Conservation (phyloP, 2,329 filamentous ascomycete genomes). For the Fusarium vanettenii region DNA sequence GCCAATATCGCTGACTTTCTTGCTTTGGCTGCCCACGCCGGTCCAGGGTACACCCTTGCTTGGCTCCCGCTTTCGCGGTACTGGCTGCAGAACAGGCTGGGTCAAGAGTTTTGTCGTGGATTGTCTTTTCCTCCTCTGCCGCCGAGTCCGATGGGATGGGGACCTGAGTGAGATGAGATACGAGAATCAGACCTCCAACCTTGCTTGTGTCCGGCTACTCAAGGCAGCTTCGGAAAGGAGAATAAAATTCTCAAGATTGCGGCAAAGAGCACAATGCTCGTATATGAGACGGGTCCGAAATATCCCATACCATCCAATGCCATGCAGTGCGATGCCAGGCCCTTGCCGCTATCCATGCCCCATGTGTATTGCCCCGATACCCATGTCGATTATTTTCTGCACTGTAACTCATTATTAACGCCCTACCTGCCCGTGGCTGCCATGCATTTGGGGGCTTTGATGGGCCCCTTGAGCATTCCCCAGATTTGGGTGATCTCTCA, state of each 20-base stretch:
- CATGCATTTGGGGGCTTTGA: neutral
- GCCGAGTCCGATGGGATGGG: conserved; percentile 19
- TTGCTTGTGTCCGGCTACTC: neutral
- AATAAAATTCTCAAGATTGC: neutral
- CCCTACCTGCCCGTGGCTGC: conserved; percentile 18
- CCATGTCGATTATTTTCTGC: conserved; percentile 30
- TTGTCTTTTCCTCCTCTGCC: conserved; percentile 4
- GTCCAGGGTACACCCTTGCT: conserved; percentile 27
- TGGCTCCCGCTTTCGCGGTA: conserved; percentile 27
- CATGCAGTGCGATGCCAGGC: neutral
- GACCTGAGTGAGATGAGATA: conserved; percentile 27
- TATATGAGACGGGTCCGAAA: conserved; percentile 12
- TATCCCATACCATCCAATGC: neutral
- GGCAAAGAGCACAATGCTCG: neutral
- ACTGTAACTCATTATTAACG: conserved; percentile 20
- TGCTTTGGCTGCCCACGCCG: conserved; percentile 17
- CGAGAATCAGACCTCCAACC: conserved; percentile 13
- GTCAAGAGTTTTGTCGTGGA: conserved; percentile 21
- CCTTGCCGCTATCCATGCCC: conserved; percentile 10
- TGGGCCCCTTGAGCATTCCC: conserved; percentile 40
- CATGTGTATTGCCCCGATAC: conserved; percentile 32
- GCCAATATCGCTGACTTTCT: conserved; percentile 6
- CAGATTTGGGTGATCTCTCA: conserved; percentile 34
- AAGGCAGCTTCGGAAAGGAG: neutral
- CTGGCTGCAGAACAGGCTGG: conserved; percentile 33